Evolutionary conservation across 495 filamentous ascomycete genomes (phyloP).

Genomic region (Hypoxylon trugodes): DNA sequence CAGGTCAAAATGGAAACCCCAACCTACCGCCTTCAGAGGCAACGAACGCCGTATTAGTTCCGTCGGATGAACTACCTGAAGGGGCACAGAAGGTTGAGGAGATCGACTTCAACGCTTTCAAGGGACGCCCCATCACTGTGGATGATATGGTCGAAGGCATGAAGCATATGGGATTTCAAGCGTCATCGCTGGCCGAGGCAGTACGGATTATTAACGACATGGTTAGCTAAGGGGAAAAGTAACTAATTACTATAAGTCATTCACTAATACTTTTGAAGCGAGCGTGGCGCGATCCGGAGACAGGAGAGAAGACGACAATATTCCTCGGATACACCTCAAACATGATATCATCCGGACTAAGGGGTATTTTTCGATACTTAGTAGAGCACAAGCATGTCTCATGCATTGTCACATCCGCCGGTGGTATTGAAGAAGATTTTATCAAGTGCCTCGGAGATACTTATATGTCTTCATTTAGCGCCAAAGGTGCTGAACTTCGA

Average conservation of each 20-base stretch:
- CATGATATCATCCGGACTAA: constrained; percentile 92
- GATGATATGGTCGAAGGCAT: constrained; percentile 85
- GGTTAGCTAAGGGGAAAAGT: constrained; percentile 63
- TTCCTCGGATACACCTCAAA: constrained; percentile 98
- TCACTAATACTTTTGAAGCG: constrained; percentile 58
- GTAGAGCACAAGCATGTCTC: constrained; percentile 91
- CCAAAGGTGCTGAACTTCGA: constrained; percentile 76
- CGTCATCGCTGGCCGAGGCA: constrained; percentile 82
- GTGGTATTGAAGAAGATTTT: constrained; percentile 96
- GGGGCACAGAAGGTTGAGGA: constrained; percentile 78
- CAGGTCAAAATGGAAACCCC: constrained; percentile 25
- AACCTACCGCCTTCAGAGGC: constrained; percentile 68
- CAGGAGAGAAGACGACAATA: constrained; percentile 80
- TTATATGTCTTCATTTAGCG: constrained; percentile 85
- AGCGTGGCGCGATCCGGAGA: constrained; percentile 77
- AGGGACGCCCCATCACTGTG: constrained; percentile 78
- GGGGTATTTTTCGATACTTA: constrained; percentile 89
- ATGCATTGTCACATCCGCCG: constrained; percentile 92
- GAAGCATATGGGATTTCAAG: constrained; percentile 91
- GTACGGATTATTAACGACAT: constrained; percentile 92
- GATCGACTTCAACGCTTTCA: constrained; percentile 86
- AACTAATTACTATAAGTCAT: not conserved
- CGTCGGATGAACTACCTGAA: constrained; percentile 82
- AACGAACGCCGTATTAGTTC: constrained; percentile 85
- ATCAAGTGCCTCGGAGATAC: constrained; percentile 97